Evolutionary conservation across 768 basidiomycete genomes (phyloP), one percentile per base, ranked within the genome.

Genomic region (Dioszegia aurantiaca): DNA sequence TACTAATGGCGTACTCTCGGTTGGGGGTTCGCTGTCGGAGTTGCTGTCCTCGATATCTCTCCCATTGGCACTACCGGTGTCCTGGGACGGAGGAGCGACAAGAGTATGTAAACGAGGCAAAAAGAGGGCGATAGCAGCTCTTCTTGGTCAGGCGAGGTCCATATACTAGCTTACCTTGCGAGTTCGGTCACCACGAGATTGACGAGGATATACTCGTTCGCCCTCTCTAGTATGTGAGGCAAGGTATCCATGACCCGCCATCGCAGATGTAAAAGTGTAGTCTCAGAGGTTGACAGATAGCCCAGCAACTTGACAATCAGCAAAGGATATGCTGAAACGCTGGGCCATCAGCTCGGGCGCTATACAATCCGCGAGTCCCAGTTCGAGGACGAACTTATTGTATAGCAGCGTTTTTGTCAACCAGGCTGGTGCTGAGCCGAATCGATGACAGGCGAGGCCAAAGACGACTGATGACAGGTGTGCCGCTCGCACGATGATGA

Each of bases 1-100:
- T 26, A 75, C 63, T 2, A 75, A 58, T 19, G 74, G 74, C 12
- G 74, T 73, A 10, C 52, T 33, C 57, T 75, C 74, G 31, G 64
- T 65, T 2, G 60, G 59, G 6, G 69, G 62, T 36, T 66, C 67
- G 31, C 59, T 56, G 24, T 60, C 54, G 16, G 51, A 40, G 11
- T 40, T 24, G 39, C 19, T 27, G 10, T 28, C 37, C n/a, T 53
- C 46, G 23, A 19, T 26, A 21, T 40, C 36, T 30, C 36, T n/a
- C 2, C 12, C 16, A 16, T 24, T n/a, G 4, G 19, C 12, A 10
- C 4, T 11, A 27, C 10, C 17, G n/a, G 4, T 39, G 19, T 16
- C 37, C 4, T 28, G 27, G 26, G 23, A 5, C 19, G 21, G 6
- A n/a, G 23, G 17, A 9, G 24, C 36, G 6, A 23, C 37, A 12